phyloP scores from a whole-genome alignment of 1,284 basidiomycete species.

The Apiotrichum laibachii region DNA sequence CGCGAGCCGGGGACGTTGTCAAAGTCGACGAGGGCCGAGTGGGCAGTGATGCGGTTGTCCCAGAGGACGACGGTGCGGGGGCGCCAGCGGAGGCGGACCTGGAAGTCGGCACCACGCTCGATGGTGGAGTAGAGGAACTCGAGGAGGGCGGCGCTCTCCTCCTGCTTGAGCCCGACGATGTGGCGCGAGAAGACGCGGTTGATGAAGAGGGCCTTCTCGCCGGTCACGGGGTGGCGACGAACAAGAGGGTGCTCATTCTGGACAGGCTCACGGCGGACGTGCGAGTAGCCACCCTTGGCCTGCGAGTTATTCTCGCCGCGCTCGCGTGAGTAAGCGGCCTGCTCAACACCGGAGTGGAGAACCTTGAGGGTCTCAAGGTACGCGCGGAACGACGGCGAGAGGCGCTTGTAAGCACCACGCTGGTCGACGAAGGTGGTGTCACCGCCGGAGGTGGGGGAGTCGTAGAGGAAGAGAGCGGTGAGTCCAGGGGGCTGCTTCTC shows the following conservation, averaged over 20 bases:
- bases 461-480: slow-evolving; percentile 78
- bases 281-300: too few relatives aligned
- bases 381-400: slow-evolving; percentile 64
- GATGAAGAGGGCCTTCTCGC: slow-evolving; percentile 48
- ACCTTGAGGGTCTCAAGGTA: slow-evolving; percentile 64
- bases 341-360: slow-evolving; percentile 63
- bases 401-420: slow-evolving; percentile 62
- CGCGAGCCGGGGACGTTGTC: slow-evolving; percentile 60
- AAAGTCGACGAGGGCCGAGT: slow-evolving; percentile 79
- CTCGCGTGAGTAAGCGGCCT: slow-evolving; percentile 62
- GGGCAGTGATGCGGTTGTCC: slow-evolving; percentile 51
- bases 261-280: slow-evolving; percentile 56
- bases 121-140: slow-evolving; percentile 60
- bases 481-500: slow-evolving; percentile 74
- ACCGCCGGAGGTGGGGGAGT: slow-evolving; percentile 65
- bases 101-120: slow-evolving; percentile 55
- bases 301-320: slow-evolving; percentile 62
- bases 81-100: slow-evolving; percentile 54
- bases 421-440: slow-evolving; percentile 62
- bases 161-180: slow-evolving; percentile 66
- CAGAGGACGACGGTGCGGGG: slow-evolving; percentile 57
- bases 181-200: slow-evolving; percentile 59
- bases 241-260: slow-evolving; percentile 58
- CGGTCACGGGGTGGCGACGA: slow-evolving; percentile 42
- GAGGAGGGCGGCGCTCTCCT: slow-evolving; percentile 65